Base-by-base conservation (phyloP, 140 eudicot species). In the Flaveria floridana region DNA sequence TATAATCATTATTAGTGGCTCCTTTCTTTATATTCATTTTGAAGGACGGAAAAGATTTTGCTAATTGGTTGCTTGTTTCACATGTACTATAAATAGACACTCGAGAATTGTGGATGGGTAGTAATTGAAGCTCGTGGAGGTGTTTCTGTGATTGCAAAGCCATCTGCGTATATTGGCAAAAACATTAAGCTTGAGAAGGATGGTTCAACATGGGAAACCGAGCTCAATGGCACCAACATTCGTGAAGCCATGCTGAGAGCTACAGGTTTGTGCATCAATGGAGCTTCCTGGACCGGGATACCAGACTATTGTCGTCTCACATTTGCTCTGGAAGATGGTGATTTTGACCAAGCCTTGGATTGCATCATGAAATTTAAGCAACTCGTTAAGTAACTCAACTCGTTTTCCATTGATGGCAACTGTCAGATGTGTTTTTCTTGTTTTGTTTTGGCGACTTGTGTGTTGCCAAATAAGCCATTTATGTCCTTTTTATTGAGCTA, bases 221-320 rank as follows among this genome's bases (percentile, higher is more conserved):
- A 80, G 81, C 87, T 93, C 6, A 85, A 83, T 48, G 96, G 87
- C 78, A 73, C 96, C 42, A 93, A 87, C 69, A 85, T 93, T 74
- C 84, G 97, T 62, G 91, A 93, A 82, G 96, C 97, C 57, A 77
- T 93, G 81, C 78, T 86, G 6, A 84, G 77, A 71, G 87, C 88
- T 84, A 93, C 99, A 2, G 96, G 97, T 48, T 66, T 93, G 71
- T 90, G 97, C 88, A 88, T 93, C 82, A 93, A 88, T 23, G 87
- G 99, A 69, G 82, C 91, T 47, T 78, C 89, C 4, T 93, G 99
- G 99, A 90, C 99, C 0, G 99, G 99, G 73, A 86, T 93, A 52
- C 94, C 94, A 16, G 96, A 87, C 25, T 93, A 83, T 76, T 93
- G 97, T 23, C 89, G 99, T 18, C 88, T 93, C 86, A 90, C 97